Evolutionary conservation across 2,329 filamentous ascomycete genomes (phyloP).

Genomic region (Xylaria sp.): DNA sequence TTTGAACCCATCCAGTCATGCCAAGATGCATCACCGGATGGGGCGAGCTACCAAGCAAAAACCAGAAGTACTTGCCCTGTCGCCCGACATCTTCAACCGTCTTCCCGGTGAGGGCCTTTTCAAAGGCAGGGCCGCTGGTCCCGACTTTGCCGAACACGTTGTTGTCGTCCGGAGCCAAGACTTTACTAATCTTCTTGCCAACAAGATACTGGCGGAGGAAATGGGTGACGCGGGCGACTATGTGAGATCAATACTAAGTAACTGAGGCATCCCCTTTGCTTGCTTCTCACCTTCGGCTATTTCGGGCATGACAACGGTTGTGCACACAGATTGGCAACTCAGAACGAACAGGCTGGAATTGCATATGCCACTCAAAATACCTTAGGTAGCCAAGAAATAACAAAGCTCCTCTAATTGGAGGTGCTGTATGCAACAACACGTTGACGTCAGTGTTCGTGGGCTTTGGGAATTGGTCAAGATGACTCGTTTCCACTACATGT

Average conservation of each 20-base stretch:
- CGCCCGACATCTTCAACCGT: conserved; percentile 72
- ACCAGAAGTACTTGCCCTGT: conserved; percentile 98
- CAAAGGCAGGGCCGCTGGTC: conserved; percentile 74
- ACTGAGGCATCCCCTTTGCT: neutral
- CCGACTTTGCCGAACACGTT: conserved; percentile 92
- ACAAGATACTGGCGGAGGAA: conserved; percentile 83
- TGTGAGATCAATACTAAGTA: conserved; percentile 7
- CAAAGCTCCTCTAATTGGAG: too few relatives aligned
- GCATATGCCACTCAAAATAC: too few relatives aligned
- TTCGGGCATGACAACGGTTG: conserved; percentile 27
- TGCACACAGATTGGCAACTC: neutral
- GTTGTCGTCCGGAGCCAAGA: conserved; percentile 74
- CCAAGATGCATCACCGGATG: conserved; percentile 91
- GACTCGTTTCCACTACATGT: too few relatives aligned
- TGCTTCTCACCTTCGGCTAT: conserved; percentile 32
- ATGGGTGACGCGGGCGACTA: conserved; percentile 83
- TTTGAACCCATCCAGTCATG: conserved; percentile 85
- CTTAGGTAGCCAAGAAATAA: too few relatives aligned
- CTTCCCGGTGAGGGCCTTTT: conserved; percentile 73
- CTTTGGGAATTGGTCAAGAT: too few relatives aligned
- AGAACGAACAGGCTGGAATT: neutral
- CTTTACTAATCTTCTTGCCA: conserved; percentile 74
- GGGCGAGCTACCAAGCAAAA: conserved; percentile 72
- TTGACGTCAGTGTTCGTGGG: too few relatives aligned
- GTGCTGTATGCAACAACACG: too few relatives aligned